Base-by-base conservation (phyloP, 2,329 filamentous ascomycete species). In the Fonsecaea pedrosoi region DNA sequence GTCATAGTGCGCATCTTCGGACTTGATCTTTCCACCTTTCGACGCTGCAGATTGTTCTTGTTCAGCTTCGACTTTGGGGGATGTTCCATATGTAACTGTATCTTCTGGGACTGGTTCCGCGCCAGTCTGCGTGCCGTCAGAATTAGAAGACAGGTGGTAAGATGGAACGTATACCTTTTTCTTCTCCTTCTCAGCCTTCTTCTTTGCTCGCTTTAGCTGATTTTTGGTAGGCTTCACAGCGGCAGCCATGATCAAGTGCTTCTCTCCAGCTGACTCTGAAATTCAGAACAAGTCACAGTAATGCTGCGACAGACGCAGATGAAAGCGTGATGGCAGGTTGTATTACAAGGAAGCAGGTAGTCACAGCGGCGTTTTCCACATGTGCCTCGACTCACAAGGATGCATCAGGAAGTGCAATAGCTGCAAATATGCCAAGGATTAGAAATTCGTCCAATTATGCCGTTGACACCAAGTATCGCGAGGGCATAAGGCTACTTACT, bases 171-270 rank as follows among this genome's bases (percentile, higher is more conserved):
- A 82, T 78, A 86, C 81, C 72, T 87, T 80, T 75, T 89, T 89
- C 82, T 96, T 96, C 77, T 92, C 88, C 82, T 96, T 96, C 77
- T 92, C 88, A 74, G 92, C 91, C 89, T 97, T 97, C 87, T 95
- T 97, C 84, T 94, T 94, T 57, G 92, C 91, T 78, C 94, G 89
- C 78, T 93, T 88, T 83, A 94, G 90, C 81, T 96, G 92, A 81
- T 97, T 97, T 84, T 97, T 98, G 78, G 90, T 93, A 83, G 90
- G 89, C 83, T 94, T 96, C 77, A 77, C 77, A 55, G 71, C 74
- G 35, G 72, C 65, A 10, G 75, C 69, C 67, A 71, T 71, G 18
- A n/a, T 38, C 7, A 15, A 30, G 21, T 10, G 30, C 3, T n/a
- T 10, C 35, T 50, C 21, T 25, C 38, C 32, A 32, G 30, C 30